These are phyloP conservation scores for apple (Malus domestica) DNA, from an alignment of 306 rosid species.

Conservation along the genomic window DNA sequence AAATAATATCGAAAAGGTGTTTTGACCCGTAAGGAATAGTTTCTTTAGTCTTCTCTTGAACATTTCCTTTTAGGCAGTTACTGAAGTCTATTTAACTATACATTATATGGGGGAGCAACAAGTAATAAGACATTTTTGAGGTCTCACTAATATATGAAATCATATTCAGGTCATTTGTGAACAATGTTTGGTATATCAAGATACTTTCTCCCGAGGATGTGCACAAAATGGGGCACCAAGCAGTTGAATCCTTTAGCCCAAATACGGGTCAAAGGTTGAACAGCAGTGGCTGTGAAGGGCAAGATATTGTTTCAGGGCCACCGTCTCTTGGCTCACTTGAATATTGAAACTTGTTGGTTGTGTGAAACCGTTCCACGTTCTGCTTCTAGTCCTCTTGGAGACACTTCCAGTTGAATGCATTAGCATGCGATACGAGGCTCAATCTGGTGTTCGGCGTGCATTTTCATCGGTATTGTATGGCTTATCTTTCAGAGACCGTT, in stretches of 20 bases:
- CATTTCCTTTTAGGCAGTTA: background rate
- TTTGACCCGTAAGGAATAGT: background rate
- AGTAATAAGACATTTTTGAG: background rate
- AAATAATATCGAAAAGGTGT: background rate
- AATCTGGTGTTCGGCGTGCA: background rate
- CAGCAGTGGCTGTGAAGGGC: slow-evolving; percentile 36
- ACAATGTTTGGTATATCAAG: slow-evolving; percentile 79
- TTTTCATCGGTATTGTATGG: background rate
- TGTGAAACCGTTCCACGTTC: background rate
- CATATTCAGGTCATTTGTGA: slow-evolving; percentile 62
- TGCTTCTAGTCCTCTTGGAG: background rate
- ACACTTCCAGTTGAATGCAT: background rate
- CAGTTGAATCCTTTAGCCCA: slow-evolving; percentile 49
- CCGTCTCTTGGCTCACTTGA: slow-evolving; percentile 57
- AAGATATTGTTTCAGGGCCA: slow-evolving; percentile 46
- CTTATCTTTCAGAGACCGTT: slow-evolving; percentile 1
- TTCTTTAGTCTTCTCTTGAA: background rate
- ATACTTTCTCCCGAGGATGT: slow-evolving; percentile 80
- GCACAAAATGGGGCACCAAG: slow-evolving; percentile 72
- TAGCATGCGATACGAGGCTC: background rate
- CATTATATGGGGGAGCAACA: background rate
- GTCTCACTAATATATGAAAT: slow-evolving; percentile 10
- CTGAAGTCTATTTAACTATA: background rate
- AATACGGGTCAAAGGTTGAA: slow-evolving; percentile 50
- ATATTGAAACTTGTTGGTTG: slow-evolving; percentile 24